These are phyloP conservation scores for Aureobasidium sp. DNA, from an alignment of 2,329 filamentous ascomycete genomes.

Conservation along the genomic window DNA sequence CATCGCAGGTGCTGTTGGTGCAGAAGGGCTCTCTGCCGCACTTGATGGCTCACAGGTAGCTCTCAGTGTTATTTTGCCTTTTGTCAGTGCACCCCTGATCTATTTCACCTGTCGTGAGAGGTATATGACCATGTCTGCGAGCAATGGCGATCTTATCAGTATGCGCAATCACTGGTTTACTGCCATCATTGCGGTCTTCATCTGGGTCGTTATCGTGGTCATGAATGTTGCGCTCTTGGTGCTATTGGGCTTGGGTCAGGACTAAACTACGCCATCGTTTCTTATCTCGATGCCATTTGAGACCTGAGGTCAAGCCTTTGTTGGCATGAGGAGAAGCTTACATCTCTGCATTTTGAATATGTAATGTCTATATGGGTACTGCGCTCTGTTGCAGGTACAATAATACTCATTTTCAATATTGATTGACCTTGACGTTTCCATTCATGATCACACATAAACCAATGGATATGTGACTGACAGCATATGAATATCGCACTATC, in stretches of 20 bases:
- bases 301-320: not conserved
- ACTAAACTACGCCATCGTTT: not conserved
- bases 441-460: not conserved
- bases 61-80: constrained; percentile 70
- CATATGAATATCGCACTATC: not conserved
- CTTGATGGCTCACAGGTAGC: constrained; percentile 72
- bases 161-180: constrained; percentile 70
- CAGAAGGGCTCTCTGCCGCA: constrained; percentile 60
- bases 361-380: not conserved
- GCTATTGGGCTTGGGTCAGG: constrained; percentile 49
- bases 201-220: constrained; percentile 68
- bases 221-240: constrained; percentile 77
- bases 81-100: constrained; percentile 74
- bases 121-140: constrained; percentile 60
- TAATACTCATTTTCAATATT: not conserved
- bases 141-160: constrained; percentile 29
- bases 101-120: constrained; percentile 74
- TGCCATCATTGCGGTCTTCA: constrained; percentile 48
- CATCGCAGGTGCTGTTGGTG: constrained; percentile 71
- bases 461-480: not conserved
- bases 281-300: not conserved
- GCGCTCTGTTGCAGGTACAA: not conserved
- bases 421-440: too few relatives aligned
- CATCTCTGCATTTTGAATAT: not conserved
- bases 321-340: not conserved